Evolutionary conservation across 2,329 filamentous ascomycete genomes (phyloP), one percentile per base, ranked within the genome.

Genomic region (Fusarium irregulare): DNA sequence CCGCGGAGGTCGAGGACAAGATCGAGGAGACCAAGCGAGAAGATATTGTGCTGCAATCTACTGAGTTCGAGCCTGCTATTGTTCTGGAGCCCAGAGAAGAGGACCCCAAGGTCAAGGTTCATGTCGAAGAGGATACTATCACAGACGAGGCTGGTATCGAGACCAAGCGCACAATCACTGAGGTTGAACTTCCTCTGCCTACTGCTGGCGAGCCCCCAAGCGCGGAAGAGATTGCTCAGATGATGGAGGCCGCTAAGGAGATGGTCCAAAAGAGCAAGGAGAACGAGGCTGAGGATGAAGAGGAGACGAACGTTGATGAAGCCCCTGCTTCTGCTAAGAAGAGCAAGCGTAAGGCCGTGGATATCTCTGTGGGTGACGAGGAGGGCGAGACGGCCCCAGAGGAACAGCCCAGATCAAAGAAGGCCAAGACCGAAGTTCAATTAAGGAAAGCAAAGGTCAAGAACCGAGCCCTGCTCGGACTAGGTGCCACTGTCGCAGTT

Each of bases 401-500:
- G 55, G 78, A 77, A 18, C 82, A 84, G 56, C 85, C 82, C 6
- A 82, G 82, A 49, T 80, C 89, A 79, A 98, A 98, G 88, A 93
- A 91, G 77, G 89, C 88, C 42, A 93, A 91, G 85, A 92, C 93
- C 2, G 92, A 96, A 78, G 88, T 92, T 46, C 91, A 96, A 80
- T 80, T 97, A 72, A 91, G 91, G 80, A 94, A 93, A 82, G 92
- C 97, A 82, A 92, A 90, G 76, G 93, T 98, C 71, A 91, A 93
- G 82, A 93, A 91, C 80, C 89, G 94, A 77, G 93, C 96, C 48
- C 84, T 97, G 66, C 87, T 97, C 68, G 95, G 96, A 62, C 88
- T 98, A 56, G 93, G 91, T 68, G 93, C 93, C 61, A 96, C 93
- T 48, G 86, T 98, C 78, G 93, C 93, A 60, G 87, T 98, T 80